Base-by-base conservation (phyloP, 2,329 filamentous ascomycete genomes). In the Colletotrichum sp. region DNA sequence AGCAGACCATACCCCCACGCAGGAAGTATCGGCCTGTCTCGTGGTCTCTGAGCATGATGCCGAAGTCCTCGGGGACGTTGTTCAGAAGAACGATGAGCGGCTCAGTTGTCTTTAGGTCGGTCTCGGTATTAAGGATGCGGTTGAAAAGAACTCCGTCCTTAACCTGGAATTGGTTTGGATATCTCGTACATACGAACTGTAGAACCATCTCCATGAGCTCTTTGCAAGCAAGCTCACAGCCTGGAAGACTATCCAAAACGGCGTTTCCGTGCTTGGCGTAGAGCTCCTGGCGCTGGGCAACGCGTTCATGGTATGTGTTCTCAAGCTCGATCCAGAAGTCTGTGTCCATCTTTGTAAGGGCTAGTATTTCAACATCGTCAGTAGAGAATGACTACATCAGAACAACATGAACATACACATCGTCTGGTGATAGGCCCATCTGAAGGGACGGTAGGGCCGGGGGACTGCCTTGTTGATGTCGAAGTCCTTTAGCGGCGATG, bases 261-360 rank as follows among this genome's bases (percentile, higher is more conserved):
- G 87, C 84, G 12, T 88, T 87, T 3, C 93, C 92, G 78, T 96
- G 88, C 74, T 92, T 85, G 13, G 85, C 86, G 80, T 92, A 94
- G 0, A 98, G 88, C 0, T 84, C 86, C 80, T 92, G 90, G 22
- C 95, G 93, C 81, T 96, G 92, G 7, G 88, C 88, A 78, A 98
- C 93, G 26, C 93, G 91, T 2, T 88, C 80, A 62, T 85, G 85
- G 82, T 98, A 98, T 5, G 91, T 94, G 66, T 88, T 93, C 79
- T 97, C 95, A 3, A 98, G 89, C 84, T 98, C 95, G n/a, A 98
- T 87, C 95, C 95, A 98, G 91, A 93, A 98, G 81, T 98, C 93
- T 0, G 92, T 86, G 77, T 98, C 94, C 83, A 97, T 86, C 79
- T 95, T 98, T 59, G 90, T 93, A 10, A 96, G 86, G 3, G 95